Conservation (phyloP, 768 basidiomycete species). For the Lentinula lateritia region DNA sequence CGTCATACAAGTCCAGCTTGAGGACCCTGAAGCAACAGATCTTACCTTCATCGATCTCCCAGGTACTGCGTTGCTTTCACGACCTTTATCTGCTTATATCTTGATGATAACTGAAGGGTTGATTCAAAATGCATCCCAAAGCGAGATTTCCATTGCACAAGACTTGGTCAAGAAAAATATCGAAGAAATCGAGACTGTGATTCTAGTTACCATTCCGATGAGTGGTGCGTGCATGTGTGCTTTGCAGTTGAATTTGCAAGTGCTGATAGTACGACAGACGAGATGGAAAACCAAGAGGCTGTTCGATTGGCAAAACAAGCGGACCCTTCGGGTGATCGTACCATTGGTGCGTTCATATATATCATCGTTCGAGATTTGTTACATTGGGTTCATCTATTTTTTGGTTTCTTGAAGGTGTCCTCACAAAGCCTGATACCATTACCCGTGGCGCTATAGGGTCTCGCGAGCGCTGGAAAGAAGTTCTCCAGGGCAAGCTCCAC, state of each 20-base stretch:
- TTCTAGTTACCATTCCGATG: slow-evolving; percentile 39
- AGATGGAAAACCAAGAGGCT: slow-evolving; percentile 42
- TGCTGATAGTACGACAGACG: slow-evolving; percentile 23
- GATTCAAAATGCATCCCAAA: slow-evolving; percentile 26
- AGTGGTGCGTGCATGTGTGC: slow-evolving; percentile 20
- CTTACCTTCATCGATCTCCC: slow-evolving; percentile 17
- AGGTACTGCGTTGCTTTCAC: background rate
- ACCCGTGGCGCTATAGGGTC: slow-evolving; percentile 33
- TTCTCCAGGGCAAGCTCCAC: slow-evolving; percentile 43
- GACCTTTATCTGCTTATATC: background rate
- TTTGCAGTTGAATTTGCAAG: background rate
- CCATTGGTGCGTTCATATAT: slow-evolving; percentile 26
- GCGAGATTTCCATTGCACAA: background rate
- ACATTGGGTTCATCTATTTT: background rate
- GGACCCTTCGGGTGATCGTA: slow-evolving; percentile 32
- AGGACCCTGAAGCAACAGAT: slow-evolving; percentile 12
- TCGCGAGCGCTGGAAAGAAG: slow-evolving; percentile 40
- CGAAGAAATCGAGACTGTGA: slow-evolving; percentile 26
- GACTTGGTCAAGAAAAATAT: background rate
- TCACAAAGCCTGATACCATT: slow-evolving; percentile 50
- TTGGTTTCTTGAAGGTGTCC: background rate
- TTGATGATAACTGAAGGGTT: slow-evolving; percentile 22
- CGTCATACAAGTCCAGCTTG: slow-evolving; percentile 9
- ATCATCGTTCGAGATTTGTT: background rate
- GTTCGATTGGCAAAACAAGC: slow-evolving; percentile 27